Evolutionary conservation across 352 stramenopile genomes (phyloP), one percentile per base, ranked within the genome.

Genomic region (Globisporangium emineosum): DNA sequence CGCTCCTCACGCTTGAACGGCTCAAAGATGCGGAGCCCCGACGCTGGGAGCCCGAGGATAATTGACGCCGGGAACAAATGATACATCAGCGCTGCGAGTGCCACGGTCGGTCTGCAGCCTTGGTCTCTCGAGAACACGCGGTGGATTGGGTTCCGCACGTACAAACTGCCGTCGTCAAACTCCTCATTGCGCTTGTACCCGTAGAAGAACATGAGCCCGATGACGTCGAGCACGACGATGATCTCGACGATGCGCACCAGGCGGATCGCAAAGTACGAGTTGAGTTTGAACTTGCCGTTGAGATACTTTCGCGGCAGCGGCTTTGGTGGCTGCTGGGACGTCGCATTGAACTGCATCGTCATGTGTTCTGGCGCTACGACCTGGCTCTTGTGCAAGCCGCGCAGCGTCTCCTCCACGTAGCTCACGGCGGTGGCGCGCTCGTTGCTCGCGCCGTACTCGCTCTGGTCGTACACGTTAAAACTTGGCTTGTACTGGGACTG

Each of bases 261-360:
- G 15, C 73, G 71, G 30, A 85, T 77, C 9, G 86, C 77, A 62
- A 94, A 94, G 71, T 92, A 94, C 52, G 83, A 93, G 71, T 94
- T 94, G 59, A 82, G 67, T 40, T 84, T 83, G 75, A 81, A 94
- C 59, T 78, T 71, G 30, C 78, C 69, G 65, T 75, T 80, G 43
- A 89, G 72, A 60, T 82, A 89, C 12, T 57, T 64, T 30, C 42
- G 62, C 10, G 79, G 79, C 63, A 86, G 57, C 32, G 50, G 32
- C 53, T 67, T 63, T 19, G 59, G 69, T 45, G 69, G 57, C 23
- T 40, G 27, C 8, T 71, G 30, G 7, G 65, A 62, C 21, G 74
- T 73, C 25, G 71, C 79, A 23, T 66, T 78, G 60, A 81, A 62
- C 29, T 78, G 76, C 60, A 75, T 68, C 7, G 75, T 77, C 53